Base-by-base conservation (phyloP, 2,329 filamentous ascomycete species). In the Pseudophaeomoniella oleicola region DNA sequence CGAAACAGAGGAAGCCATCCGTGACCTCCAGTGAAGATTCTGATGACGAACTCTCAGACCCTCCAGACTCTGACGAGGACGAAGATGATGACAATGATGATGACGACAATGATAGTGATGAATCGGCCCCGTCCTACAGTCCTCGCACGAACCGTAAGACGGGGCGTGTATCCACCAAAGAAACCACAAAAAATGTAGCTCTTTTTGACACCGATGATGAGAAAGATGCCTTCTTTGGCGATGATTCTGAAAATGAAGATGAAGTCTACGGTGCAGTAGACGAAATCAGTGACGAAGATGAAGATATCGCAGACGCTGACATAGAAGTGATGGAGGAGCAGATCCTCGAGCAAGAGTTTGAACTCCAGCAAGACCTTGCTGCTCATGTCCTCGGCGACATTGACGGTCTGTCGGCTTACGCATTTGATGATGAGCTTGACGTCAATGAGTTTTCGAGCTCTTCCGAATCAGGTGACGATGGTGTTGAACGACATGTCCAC, bases 241-340 rank as follows among this genome's bases (percentile, higher is more conserved):
- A 15, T 6, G 18, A 18, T 17, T 34, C 32, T 6, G 32, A 16
- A 34, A 17, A 34, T n/a, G 32, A 19, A 12, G 32, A 34, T 34
- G 32, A 16, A 6, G 18, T 34, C 19, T 34, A 34, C 16, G 14
- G 18, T 9, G 11, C 11, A 9, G 32, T 34, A 17, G 32, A 34
- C 12, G 32, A 34, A 9, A 34, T 34, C 18, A 34, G 32, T 17
- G 32, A 34, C 32, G 32, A 34, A 32, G 30, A 32, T 19, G 32
- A 34, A 12, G 32, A 34, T 12, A 4, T 19, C n/a, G 22, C 22
- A n/a, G 22, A 27, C 6, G 22, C 22, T 9, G 22, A 27, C 14
- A 4, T 19, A 9, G 32, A 34, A 34, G 12, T 12, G 9, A 4
- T 17, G 11, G 32, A 34, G 13, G 32, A 34, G 16, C 11, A 19